These are phyloP conservation scores for Saussurea involucrata DNA, from an alignment of 129 eudicot genomes.

Conservation along the genomic window DNA sequence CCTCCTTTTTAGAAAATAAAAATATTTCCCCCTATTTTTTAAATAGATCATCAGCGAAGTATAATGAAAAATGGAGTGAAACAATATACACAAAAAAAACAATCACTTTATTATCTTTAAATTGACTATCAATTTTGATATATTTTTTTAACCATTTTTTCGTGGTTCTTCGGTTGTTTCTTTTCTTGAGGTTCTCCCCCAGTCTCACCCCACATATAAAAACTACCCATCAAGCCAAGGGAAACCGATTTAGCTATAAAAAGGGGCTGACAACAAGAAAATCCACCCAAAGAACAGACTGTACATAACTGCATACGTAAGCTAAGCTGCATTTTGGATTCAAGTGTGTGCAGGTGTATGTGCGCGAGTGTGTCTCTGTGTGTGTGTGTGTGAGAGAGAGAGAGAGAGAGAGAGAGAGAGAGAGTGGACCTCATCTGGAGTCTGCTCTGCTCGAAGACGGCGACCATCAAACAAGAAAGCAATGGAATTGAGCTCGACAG, in stretches of 20 bases:
- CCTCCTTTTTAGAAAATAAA: no score
- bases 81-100: no score
- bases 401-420: not conserved
- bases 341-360: not conserved
- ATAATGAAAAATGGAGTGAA: no score
- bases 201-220: not conserved
- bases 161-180: no score
- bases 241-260: not conserved
- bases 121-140: no score
- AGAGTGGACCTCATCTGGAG: conserved; percentile 40
- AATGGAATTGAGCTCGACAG: conserved; percentile 42
- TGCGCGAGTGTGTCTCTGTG: no score
- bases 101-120: no score
- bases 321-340: not conserved
- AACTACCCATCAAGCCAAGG: not conserved
- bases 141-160: no score
- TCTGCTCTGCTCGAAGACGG: conserved; percentile 52
- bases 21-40: no score
- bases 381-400: not conserved
- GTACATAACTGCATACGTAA: not conserved
- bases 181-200: no score
- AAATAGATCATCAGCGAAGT: no score
- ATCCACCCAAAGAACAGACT: not conserved
- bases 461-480: conserved; percentile 61
- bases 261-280: not conserved